phyloP scores from a whole-genome alignment of 768 basidiomycete species.

The Stropharia rugosoannulata region DNA sequence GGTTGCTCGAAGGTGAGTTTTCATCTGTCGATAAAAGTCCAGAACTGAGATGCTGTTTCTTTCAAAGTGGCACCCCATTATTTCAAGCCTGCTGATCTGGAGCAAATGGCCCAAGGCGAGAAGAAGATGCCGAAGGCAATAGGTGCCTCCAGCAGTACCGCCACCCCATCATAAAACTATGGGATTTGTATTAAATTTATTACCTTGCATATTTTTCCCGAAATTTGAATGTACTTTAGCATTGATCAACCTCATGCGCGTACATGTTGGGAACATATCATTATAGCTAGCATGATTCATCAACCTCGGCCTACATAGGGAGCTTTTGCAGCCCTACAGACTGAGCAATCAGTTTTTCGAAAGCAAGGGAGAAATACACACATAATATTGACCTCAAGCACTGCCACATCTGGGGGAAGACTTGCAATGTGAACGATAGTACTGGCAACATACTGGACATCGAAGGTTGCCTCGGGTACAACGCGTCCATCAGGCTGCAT shows the following conservation, averaged over 20 bases:
- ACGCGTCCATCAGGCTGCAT: constrained; percentile 68
- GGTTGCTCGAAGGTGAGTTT: constrained; percentile 84
- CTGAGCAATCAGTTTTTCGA: not conserved
- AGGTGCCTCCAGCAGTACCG: constrained; percentile 37
- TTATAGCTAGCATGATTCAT: not conserved
- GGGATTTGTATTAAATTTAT: not conserved
- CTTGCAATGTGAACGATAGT: constrained; percentile 70
- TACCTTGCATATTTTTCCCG: not conserved
- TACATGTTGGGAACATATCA: not conserved
- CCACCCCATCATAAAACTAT: constrained; percentile 18
- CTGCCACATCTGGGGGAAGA: constrained; percentile 66
- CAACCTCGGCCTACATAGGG: constrained; percentile 32
- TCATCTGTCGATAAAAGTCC: constrained; percentile 1
- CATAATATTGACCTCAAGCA: constrained; percentile 77
- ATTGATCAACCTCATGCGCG: not conserved
- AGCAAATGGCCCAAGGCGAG: constrained; percentile 76
- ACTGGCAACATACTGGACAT: constrained; percentile 69
- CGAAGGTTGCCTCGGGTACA: constrained; percentile 62
- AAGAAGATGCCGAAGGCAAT: constrained; percentile 94
- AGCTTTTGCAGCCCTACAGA: constrained; percentile 24
- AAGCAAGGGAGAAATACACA: constrained; percentile 24
- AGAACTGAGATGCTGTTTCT: not conserved
- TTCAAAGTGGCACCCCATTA: constrained; percentile 89
- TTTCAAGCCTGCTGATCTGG: constrained; percentile 84
- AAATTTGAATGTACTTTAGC: not conserved